Base-by-base conservation (phyloP, 2,329 filamentous ascomycete genomes). In the Neofusicoccum sp. region DNA sequence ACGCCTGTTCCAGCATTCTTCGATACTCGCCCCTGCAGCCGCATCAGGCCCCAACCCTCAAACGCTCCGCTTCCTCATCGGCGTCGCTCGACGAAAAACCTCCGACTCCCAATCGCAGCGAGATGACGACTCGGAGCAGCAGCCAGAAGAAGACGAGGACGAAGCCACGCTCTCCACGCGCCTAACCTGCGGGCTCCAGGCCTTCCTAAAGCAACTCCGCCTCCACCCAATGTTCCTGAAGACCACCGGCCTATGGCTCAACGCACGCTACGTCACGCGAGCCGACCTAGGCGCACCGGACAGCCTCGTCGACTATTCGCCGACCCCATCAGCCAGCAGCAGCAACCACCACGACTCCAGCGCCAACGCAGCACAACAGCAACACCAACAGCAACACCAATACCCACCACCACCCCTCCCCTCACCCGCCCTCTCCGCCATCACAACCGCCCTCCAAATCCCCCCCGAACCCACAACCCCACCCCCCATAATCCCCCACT, bases 231-330 rank as follows among this genome's bases (percentile, higher is more conserved):
- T 30, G n/a, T 59, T 30, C 4, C 28, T 20, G 24, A 26, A 20
- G 31, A 33, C 26, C n/a, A 7, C 24, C 12, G 49, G 59, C n/a
- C 31, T 57, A 31, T 61, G 59, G 59, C 41, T 47, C 24, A 61
- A 61, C 44, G 59, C 51, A 4, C 49, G 59, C 20, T 56, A 48
- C 11, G 24, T 61, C 41, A 33, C 49, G n/a, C 59, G 51, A 44
- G 26, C 26, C 9, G 49, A 48, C 24, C 16, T 41, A 28, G 36
- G 48, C n/a, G 36, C 36, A 20, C 24, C 16, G 20, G 34, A 40
- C 3, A 20, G 7, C 41, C n/a, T 58, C 30, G 34, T 30, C 26
- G 28, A 33, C 16, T 12, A 31, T 16, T 16, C 43, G 33, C 36
- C 28, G 51, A 28, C 26, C n/a, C 26, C 14, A 6, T 41, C 24